Evolutionary conservation across 495 filamentous ascomycete species (phyloP).

Genomic region (Penicillium waksmanii): DNA sequence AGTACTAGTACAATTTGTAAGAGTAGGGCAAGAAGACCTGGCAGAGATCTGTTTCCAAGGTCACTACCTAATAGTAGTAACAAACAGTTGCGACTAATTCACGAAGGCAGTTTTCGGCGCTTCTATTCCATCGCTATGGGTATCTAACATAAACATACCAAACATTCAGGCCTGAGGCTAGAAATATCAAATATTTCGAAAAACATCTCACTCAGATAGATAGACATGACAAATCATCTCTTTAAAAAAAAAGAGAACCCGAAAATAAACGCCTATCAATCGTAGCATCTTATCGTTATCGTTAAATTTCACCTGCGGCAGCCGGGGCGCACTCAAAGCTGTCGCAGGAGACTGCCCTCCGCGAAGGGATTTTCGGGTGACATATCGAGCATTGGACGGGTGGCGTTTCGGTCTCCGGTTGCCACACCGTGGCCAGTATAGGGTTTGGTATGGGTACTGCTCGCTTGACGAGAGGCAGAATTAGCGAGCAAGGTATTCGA

Average conservation of each 20-base stretch:
- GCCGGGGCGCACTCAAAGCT: slow-evolving; percentile 33
- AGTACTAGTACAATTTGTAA: neutral
- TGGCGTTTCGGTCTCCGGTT: slow-evolving; percentile 53
- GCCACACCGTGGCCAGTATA: slow-evolving; percentile 54
- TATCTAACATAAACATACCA: slow-evolving; percentile 19
- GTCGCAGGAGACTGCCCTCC: slow-evolving; percentile 56
- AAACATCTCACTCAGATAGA: slow-evolving; percentile 2
- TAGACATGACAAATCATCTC: neutral
- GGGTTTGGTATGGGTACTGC: slow-evolving; percentile 28
- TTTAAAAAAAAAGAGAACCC: neutral
- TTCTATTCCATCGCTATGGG: slow-evolving; percentile 8
- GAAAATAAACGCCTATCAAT: neutral
- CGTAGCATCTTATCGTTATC: slow-evolving; percentile 3
- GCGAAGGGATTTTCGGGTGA: slow-evolving; percentile 53
- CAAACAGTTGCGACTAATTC: too few species aligned
- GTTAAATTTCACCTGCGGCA: neutral
- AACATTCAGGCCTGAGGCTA: neutral
- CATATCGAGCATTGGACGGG: slow-evolving; percentile 61
- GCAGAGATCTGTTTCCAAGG: neutral
- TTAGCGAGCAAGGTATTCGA: slow-evolving; percentile 44
- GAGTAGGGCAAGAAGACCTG: neutral
- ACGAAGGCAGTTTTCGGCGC: neutral
- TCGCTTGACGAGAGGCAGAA: slow-evolving; percentile 21
- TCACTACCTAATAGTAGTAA: too few species aligned
- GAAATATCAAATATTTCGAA: neutral